These are phyloP conservation scores for Sugiyamaella marilandica DNA, from an alignment of 805 yeast species.

Conservation along the genomic window DNA sequence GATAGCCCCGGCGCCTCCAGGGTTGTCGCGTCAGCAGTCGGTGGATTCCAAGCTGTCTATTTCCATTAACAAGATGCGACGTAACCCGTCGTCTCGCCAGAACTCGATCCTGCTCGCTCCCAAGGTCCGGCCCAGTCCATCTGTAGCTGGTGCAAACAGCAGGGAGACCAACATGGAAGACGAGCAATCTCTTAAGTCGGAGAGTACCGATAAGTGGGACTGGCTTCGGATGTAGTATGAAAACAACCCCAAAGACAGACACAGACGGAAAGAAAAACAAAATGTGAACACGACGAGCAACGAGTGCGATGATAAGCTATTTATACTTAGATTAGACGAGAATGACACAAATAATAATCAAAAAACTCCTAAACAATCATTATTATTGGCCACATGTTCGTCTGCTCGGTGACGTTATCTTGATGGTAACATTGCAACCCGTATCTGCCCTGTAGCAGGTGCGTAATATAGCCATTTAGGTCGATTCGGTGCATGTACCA, in stretches of 20 bases:
- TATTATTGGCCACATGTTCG: no score
- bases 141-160: no score
- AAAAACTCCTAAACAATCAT: neutral
- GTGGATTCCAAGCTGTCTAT: neutral
- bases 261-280: no score
- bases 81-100: slow-evolving; percentile 10
- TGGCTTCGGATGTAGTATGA: slow-evolving; percentile 23
- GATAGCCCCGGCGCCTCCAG: slow-evolving; percentile 24
- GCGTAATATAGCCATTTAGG: neutral
- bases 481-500: neutral
- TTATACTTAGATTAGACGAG: neutral
- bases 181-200: neutral
- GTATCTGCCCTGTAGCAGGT: no score
- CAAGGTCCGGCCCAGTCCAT: neutral
- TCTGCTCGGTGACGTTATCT: no score
- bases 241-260: no score
- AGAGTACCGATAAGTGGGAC: slow-evolving; percentile 23
- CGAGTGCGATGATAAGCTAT: neutral
- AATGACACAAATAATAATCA: neutral
- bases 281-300: slow-evolving; percentile 4
- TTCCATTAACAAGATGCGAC: neutral
- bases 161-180: no score
- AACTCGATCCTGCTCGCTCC: slow-evolving; percentile 4
- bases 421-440: no score
- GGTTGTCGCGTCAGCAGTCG: neutral